Evolutionary conservation across 371 early-diverging fungal species (phyloP).

Genomic region (Caulochytrium protostelioides): DNA sequence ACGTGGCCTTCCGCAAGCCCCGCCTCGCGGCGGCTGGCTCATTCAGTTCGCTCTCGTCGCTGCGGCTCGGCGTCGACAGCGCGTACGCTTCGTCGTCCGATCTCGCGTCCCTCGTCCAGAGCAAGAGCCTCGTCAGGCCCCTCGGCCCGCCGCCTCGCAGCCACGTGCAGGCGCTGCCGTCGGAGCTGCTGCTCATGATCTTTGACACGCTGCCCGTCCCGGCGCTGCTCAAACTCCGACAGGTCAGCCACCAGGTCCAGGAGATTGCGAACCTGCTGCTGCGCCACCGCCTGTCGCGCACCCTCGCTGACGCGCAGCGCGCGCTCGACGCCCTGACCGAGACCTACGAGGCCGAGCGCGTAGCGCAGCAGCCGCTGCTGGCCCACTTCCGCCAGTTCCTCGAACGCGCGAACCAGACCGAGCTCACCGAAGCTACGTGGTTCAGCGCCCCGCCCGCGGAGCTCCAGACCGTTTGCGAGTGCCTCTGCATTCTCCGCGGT

Average conservation of each 20-base stretch:
- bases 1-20: too few relatives aligned
- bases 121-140: too few relatives aligned
- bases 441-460: conserved; percentile 18
- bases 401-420: conserved; percentile 5
- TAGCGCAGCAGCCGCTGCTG: conserved; percentile 7
- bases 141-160: too few relatives aligned
- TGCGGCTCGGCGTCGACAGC: too few relatives aligned
- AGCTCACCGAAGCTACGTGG: conserved; percentile 17
- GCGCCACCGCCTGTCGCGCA: conserved; percentile 2
- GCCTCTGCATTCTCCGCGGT: conserved; percentile 15
- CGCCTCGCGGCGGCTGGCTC: too few relatives aligned
- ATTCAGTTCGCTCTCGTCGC: too few relatives aligned
- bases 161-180: too few relatives aligned
- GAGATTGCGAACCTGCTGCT: conserved; percentile 7
- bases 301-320: background rate
- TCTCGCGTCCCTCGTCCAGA: too few relatives aligned
- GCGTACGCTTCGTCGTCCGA: too few relatives aligned
- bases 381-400: conserved; percentile 14
- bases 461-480: conserved; percentile 22
- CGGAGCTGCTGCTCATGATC: conserved; percentile 12
- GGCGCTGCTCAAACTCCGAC: conserved; percentile 6
- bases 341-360: conserved; percentile 1
- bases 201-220: conserved; percentile 5
- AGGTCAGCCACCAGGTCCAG: background rate
- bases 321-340: background rate